Percentiles rank a stretch among this genome's conserved stretches.
Conservation (phyloP, 2,329 filamentous ascomycete genomes). For the Zymoseptoria brevis region DNA sequence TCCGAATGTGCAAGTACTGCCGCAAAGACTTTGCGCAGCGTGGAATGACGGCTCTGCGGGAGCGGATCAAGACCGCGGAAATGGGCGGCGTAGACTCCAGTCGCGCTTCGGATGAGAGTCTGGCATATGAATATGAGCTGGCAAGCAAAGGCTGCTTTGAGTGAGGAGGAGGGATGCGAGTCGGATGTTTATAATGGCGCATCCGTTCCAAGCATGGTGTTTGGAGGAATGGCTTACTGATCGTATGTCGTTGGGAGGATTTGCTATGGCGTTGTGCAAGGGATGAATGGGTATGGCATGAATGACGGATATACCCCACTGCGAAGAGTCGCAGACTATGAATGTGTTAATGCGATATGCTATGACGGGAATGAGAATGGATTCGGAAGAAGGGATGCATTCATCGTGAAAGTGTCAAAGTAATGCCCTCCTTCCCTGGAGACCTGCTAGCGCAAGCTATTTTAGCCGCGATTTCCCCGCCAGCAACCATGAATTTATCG, state of each 20-base stretch:
- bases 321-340: not conserved
- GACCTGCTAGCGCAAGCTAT: not conserved
- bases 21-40: conserved; percentile 17
- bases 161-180: too few relatives aligned
- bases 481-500: not conserved
- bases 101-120: conserved; percentile 5
- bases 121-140: not conserved
- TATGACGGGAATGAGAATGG: not conserved
- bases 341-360: not conserved
- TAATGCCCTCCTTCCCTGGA: too few relatives aligned
- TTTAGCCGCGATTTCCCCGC: not conserved
- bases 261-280: not conserved
- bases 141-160: not conserved
- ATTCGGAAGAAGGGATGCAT: not conserved
- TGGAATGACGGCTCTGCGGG: conserved; percentile 18
- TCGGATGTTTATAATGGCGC: not conserved
- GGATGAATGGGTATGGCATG: not conserved
- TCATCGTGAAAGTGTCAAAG: not conserved
- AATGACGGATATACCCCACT: not conserved
- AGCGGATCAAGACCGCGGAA: conserved; percentile 14
- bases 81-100: conserved; percentile 7
- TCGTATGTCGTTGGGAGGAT: not conserved
- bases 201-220: not conserved
- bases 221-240: too few relatives aligned
- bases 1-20: conserved; percentile 27